phyloP scores from a whole-genome alignment of 345 rosid species.

The Aquilaria yunnanensis region DNA sequence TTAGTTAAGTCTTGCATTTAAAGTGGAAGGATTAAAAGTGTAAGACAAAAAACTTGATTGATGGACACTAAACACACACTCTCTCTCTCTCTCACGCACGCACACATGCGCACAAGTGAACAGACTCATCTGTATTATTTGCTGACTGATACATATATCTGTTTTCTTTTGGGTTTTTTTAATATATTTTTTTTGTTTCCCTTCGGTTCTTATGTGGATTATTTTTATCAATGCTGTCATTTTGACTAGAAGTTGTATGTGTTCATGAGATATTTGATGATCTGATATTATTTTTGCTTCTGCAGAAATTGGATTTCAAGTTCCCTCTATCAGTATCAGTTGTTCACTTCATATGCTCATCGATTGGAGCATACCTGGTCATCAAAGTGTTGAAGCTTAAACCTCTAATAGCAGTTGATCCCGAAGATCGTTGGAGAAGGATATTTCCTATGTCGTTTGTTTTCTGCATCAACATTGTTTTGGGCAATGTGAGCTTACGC shows the following conservation, averaged over 20 bases:
- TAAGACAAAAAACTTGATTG: no score
- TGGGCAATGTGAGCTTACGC: conserved; percentile 68
- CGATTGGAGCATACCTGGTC: conserved; percentile 58
- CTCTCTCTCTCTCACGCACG: no score
- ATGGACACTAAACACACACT: no score
- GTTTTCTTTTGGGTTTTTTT: neutral
- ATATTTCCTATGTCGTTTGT: conserved; percentile 74
- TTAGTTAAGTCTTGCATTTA: no score
- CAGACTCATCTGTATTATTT: neutral
- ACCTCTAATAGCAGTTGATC: conserved; percentile 50
- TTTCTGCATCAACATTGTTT: conserved; percentile 63
- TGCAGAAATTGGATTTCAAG: conserved; percentile 68
- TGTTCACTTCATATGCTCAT: conserved; percentile 67
- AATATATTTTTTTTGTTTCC: neutral
- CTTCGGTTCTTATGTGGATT: neutral
- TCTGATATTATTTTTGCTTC: conserved; percentile 3
- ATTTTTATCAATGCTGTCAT: neutral
- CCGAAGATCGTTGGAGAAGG: conserved; percentile 71
- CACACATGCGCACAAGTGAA: no score
- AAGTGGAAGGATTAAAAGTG: no score
- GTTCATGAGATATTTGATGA: conserved; percentile 4
- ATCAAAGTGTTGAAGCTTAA: conserved; percentile 62
- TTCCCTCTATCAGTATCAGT: conserved; percentile 63
- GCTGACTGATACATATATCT: no score
- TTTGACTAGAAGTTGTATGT: neutral